Conservation (phyloP, 306 rosid genomes). For the Dryas alaskensis region DNA sequence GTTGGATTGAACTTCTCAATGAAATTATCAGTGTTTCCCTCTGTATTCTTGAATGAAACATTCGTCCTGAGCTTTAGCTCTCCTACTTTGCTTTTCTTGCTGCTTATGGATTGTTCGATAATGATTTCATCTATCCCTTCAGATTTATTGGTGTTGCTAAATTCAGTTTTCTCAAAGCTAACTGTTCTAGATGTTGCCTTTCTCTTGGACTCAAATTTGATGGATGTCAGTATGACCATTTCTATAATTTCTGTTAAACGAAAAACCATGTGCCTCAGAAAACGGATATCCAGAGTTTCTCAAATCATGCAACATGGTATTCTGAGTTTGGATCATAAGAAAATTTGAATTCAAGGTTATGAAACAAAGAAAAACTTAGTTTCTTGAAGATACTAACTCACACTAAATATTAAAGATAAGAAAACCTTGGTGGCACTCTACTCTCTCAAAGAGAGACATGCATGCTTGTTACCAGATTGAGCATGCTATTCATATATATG, state of each 20-base stretch:
- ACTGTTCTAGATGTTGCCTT: slow-evolving; percentile 30
- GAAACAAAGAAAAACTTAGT: neutral
- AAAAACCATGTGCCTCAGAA: neutral
- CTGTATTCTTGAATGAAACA: slow-evolving; percentile 32
- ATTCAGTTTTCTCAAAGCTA: slow-evolving; percentile 32
- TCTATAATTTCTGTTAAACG: slow-evolving; percentile 6
- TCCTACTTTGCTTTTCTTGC: slow-evolving; percentile 38
- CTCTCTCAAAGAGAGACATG: no score
- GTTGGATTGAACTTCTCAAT: slow-evolving; percentile 21
- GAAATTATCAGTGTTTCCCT: slow-evolving; percentile 13
- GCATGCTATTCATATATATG: no score
- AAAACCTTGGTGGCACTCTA: neutral
- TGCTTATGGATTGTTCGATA: slow-evolving; percentile 33
- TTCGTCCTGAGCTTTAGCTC: slow-evolving; percentile 33
- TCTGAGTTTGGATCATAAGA: neutral
- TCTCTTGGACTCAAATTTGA: slow-evolving; percentile 36
- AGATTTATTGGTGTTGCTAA: slow-evolving; percentile 22
- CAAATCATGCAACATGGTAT: neutral
- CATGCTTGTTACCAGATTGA: no score
- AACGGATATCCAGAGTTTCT: neutral
- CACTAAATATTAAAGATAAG: neutral
- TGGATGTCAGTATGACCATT: slow-evolving; percentile 28
- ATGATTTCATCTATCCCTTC: slow-evolving; percentile 18
- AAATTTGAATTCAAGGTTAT: neutral
- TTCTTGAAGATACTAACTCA: neutral